phyloP scores from a whole-genome alignment of 306 rosid species.

The Hippophae gyantsensis region DNA sequence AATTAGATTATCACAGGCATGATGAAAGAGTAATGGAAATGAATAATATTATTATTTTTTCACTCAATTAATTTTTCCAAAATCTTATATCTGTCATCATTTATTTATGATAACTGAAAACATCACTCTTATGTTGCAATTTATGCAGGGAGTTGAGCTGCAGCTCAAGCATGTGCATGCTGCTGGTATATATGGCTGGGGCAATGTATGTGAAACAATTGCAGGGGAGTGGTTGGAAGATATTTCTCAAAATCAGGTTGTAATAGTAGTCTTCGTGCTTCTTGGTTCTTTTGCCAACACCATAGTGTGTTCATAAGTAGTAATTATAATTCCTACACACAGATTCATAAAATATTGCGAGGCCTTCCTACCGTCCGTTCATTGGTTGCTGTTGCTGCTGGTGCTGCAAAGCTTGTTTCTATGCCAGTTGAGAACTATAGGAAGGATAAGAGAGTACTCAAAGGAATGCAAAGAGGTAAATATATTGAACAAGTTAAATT shows the following conservation, averaged over 20 bases:
- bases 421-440: constrained; percentile 84
- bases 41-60: too few species aligned
- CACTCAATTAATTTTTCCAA: too few species aligned
- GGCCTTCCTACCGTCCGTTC: constrained; percentile 86
- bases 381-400: constrained; percentile 68
- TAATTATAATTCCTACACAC: constrained; percentile 9
- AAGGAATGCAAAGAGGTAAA: constrained; percentile 97
- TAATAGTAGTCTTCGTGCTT: constrained; percentile 13
- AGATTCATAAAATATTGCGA: constrained; percentile 73
- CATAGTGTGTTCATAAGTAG: constrained; percentile 5
- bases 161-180: constrained; percentile 79
- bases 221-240: constrained; percentile 93
- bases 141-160: constrained; percentile 78
- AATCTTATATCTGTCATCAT: too few species aligned
- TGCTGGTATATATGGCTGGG: constrained; percentile 93
- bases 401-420: constrained; percentile 83
- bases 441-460: constrained; percentile 82
- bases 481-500: background rate
- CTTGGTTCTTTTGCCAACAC: constrained; percentile 15
- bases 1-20: too few species aligned
- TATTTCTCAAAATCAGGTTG: constrained; percentile 88
- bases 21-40: too few species aligned
- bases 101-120: background rate
- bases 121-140: constrained; percentile 18
- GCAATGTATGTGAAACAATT: constrained; percentile 71